Percentiles rank a stretch among this genome's conserved stretches.
phyloP scores from a whole-genome alignment of 2,329 filamentous ascomycete species.

The Penicillium sclerotiorum region DNA sequence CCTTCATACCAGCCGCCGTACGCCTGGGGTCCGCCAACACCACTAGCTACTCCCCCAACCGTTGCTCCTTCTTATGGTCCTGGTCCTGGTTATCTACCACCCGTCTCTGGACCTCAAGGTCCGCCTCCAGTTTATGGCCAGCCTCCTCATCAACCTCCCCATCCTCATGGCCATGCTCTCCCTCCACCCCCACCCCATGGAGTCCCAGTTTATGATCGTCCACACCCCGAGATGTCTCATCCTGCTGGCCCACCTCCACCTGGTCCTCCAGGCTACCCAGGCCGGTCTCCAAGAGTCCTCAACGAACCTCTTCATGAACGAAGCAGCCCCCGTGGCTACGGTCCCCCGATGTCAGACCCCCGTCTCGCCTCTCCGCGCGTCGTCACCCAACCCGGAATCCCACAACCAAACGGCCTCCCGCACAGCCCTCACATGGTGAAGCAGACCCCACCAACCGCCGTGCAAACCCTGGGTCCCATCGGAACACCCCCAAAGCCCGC shows the following conservation, averaged over 20 bases:
- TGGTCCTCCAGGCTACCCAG: conserved; percentile 25
- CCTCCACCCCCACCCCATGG: conserved; percentile 31
- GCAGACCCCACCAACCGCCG: conserved; percentile 26
- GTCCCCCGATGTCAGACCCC: conserved; percentile 31
- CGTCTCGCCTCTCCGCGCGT: conserved; percentile 40
- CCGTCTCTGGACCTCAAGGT: conserved; percentile 33
- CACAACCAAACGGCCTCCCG: conserved; percentile 24
- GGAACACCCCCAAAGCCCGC: conserved; percentile 28
- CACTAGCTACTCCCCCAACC: conserved; percentile 47
- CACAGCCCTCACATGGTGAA: conserved; percentile 34
- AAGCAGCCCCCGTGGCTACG: conserved; percentile 34
- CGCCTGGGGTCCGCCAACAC: conserved; percentile 46
- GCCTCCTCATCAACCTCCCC: conserved; percentile 29
- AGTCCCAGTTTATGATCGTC: conserved; percentile 37
- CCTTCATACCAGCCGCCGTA: conserved; percentile 46
- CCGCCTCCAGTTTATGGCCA: conserved; percentile 37
- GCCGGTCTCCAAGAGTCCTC: conserved; percentile 31
- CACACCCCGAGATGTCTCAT: conserved; percentile 36
- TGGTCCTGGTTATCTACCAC: conserved; percentile 42
- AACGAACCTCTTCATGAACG: conserved; percentile 31
- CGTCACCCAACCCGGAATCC: conserved; percentile 26
- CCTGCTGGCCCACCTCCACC: conserved; percentile 24
- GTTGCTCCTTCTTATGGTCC: conserved; percentile 39
- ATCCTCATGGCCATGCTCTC: conserved; percentile 25
- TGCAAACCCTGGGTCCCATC: conserved; percentile 19